Percentiles rank a stretch among this genome's conserved stretches.
These are phyloP conservation scores for Clitoria ternatea DNA, from an alignment of 306 rosid genomes.

Conservation along the genomic window DNA sequence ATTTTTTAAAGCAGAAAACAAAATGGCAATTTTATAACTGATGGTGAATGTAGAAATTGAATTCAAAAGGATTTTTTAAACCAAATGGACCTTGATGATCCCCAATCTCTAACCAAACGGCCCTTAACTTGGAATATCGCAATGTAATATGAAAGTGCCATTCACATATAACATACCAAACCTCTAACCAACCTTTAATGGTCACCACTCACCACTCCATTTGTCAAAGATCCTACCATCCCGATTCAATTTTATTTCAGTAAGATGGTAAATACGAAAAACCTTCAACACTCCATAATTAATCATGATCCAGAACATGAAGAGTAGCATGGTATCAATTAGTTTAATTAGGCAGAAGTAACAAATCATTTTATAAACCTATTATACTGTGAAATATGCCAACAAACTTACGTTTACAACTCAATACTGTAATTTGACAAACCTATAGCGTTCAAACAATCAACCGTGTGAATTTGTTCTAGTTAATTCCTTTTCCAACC, in stretches of 20 bases:
- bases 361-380: neutral
- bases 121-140: too few relatives aligned
- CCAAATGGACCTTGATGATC: too few relatives aligned
- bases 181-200: neutral
- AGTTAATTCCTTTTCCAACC: too few relatives aligned
- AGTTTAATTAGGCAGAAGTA: neutral
- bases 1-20: too few relatives aligned
- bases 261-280: neutral
- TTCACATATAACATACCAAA: neutral
- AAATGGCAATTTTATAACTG: too few relatives aligned
- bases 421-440: neutral
- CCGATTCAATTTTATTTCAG: constrained; percentile 5
- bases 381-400: neutral
- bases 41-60: too few relatives aligned
- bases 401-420: neutral
- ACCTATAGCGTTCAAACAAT: neutral
- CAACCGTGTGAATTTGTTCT: too few relatives aligned
- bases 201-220: neutral
- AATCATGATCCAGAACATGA: neutral
- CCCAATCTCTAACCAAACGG: too few relatives aligned
- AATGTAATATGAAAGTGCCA: too few relatives aligned
- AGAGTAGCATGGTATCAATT: neutral
- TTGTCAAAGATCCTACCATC: neutral
- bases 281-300: neutral
- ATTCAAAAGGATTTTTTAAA: too few relatives aligned